phyloP scores from a whole-genome alignment of 352 stramenopile genomes.

The Phytophthora tubulina region DNA sequence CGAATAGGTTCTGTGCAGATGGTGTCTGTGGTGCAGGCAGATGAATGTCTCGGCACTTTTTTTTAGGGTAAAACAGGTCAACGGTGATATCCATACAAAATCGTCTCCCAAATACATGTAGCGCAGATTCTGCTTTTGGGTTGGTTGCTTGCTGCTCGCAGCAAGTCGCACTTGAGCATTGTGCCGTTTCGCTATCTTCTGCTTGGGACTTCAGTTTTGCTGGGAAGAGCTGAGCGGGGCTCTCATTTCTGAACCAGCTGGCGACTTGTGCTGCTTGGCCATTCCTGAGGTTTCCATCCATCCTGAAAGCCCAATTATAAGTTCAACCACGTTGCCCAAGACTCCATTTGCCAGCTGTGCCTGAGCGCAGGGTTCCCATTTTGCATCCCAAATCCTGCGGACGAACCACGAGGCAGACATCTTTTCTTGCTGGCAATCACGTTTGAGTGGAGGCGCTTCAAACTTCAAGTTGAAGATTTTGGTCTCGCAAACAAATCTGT shows the following conservation, averaged over 20 bases:
- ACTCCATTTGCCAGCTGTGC: slow-evolving; percentile 22
- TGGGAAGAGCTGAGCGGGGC: slow-evolving; percentile 28
- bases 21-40: slow-evolving; percentile 22
- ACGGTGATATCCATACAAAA: background rate
- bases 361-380: background rate
- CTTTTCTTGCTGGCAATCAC: slow-evolving; percentile 31
- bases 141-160: no score
- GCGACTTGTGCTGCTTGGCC: slow-evolving; percentile 17
- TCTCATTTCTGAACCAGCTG: slow-evolving; percentile 34
- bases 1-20: slow-evolving; percentile 26
- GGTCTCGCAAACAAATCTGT: slow-evolving; percentile 21
- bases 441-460: slow-evolving; percentile 37
- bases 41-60: slow-evolving; percentile 9
- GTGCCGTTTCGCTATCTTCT: background rate
- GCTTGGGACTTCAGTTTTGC: slow-evolving; percentile 20
- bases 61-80: background rate
- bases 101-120: no score
- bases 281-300: background rate
- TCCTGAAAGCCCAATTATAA: slow-evolving; percentile 18
- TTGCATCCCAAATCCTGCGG: slow-evolving; percentile 15
- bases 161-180: no score
- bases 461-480: slow-evolving; percentile 40
- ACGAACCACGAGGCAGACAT: slow-evolving; percentile 11
- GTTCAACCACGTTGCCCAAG: slow-evolving; percentile 28
- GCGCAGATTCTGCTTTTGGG: no score